Conservation (phyloP, 805 yeast genomes). For the Candida verbasci region DNA sequence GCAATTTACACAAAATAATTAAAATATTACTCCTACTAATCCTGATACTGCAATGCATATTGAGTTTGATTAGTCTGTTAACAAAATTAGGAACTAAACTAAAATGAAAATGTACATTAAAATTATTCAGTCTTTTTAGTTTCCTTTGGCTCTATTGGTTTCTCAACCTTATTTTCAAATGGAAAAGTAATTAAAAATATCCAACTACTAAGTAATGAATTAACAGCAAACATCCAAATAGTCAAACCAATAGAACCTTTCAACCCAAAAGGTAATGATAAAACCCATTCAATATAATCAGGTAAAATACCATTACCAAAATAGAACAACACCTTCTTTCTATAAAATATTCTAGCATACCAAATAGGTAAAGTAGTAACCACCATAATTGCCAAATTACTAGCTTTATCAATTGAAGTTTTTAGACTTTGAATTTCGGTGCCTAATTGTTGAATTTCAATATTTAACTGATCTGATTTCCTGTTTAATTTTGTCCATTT, state of each 20-base stretch:
- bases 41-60: no score
- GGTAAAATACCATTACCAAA: conserved; percentile 60
- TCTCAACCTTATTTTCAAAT: conserved; percentile 11
- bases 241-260: conserved; percentile 59
- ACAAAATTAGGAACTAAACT: no score
- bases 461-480: conserved; percentile 51
- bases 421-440: conserved; percentile 33
- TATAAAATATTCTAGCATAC: conserved; percentile 46
- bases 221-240: conserved; percentile 48
- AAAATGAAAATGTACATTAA: no score
- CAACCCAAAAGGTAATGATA: conserved; percentile 64
- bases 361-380: conserved; percentile 45
- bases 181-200: conserved; percentile 19
- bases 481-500: conserved; percentile 93
- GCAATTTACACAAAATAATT: no score
- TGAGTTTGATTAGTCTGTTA: no score
- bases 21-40: no score
- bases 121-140: conserved; percentile 8
- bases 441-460: conserved; percentile 45
- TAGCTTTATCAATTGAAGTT: conserved; percentile 24
- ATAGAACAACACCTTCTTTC: conserved; percentile 53
- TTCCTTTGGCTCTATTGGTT: conserved; percentile 12
- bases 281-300: conserved; percentile 44
- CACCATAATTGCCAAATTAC: conserved; percentile 32
- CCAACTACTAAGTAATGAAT: conserved; percentile 23